Evolutionary conservation across 2,329 filamentous ascomycete species (phyloP).

Genomic region (Fusarium devonianum): DNA sequence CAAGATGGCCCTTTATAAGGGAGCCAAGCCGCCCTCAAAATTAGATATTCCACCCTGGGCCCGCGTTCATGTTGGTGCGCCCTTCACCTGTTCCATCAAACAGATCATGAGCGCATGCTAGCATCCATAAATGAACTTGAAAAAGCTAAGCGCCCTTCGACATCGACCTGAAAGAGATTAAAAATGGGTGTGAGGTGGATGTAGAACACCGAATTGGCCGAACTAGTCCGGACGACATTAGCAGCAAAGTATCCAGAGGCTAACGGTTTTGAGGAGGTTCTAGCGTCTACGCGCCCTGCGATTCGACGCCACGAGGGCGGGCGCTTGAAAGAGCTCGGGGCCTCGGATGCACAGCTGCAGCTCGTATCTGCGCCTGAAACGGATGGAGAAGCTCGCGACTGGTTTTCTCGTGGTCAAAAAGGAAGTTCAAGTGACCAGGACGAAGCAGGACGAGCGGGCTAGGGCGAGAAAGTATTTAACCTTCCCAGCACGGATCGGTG

Average conservation of each 20-base stretch:
- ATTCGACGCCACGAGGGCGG: slow-evolving; percentile 22
- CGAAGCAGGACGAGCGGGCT: no score
- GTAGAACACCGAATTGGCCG: neutral
- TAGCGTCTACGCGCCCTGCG: neutral
- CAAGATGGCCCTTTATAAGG: slow-evolving; percentile 32
- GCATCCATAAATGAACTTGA: slow-evolving; percentile 13
- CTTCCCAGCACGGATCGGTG: no score
- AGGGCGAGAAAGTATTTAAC: no score
- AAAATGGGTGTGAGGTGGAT: neutral
- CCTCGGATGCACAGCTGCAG: no score
- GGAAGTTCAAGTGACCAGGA: no score
- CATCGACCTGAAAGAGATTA: slow-evolving; percentile 2
- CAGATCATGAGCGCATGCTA: slow-evolving; percentile 20
- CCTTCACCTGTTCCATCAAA: slow-evolving; percentile 11
- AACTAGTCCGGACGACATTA: neutral
- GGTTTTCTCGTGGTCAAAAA: no score
- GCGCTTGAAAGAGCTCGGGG: neutral
- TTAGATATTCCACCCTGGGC: slow-evolving; percentile 24
- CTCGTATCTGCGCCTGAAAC: slow-evolving; percentile 4
- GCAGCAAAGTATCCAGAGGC: slow-evolving; percentile 19
- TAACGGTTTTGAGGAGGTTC: slow-evolving; percentile 7
- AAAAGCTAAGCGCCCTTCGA: slow-evolving; percentile 6
- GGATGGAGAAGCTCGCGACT: no score
- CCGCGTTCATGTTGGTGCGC: slow-evolving; percentile 7
- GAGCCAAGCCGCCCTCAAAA: slow-evolving; percentile 25